Evolutionary conservation across 352 stramenopile genomes (phyloP), one percentile per base, ranked within the genome.

Genomic region (Globisporangium irregulare): DNA sequence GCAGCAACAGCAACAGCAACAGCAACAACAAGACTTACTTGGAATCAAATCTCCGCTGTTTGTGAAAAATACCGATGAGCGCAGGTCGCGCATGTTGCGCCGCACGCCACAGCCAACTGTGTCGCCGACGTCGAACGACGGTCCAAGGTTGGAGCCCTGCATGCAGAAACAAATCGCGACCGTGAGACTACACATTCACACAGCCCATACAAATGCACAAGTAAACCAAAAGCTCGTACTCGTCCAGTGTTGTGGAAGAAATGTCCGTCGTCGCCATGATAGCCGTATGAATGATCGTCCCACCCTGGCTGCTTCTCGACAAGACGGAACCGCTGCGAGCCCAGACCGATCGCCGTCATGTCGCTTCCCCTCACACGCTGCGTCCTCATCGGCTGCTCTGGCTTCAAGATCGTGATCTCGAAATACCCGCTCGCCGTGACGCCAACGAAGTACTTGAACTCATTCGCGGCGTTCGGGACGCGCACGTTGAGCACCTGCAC

Each of bases 201-300:
- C 78, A 62, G 82, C 69, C 5, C 71, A 79, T 24, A 70, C 15
- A 3, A 63, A 60, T 20, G 18, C 46, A 63, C 71, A 27, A 70
- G 71, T 41, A 84, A 83, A 48, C 46, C 20, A 24, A 24, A 20
- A 63, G 6, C 6, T 27, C 66, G 32, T 65, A 92, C 87, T 58
- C 77, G 73, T 48, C 75, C 75, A 18, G 73, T 77, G 56, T 77
- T 67, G 50, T 86, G 69, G 61, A 91, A 95, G n/a, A 82, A 85
- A 58, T 79, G 67, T 2, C 87, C 87, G 54, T 95, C 86, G 54
- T 95, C 87, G 15, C 87, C 84, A 36, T 95, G 87, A 59, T 94
- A 95, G 10, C 87, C 87, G 60, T 85, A 81, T 29, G 87, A 95
- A 18, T 72, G 53, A 0, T 59, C 50, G 38, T 83, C 84, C 87